These are phyloP conservation scores for Clarireedia monteithiana DNA, from an alignment of 2,329 filamentous ascomycete genomes.

Conservation along the genomic window DNA sequence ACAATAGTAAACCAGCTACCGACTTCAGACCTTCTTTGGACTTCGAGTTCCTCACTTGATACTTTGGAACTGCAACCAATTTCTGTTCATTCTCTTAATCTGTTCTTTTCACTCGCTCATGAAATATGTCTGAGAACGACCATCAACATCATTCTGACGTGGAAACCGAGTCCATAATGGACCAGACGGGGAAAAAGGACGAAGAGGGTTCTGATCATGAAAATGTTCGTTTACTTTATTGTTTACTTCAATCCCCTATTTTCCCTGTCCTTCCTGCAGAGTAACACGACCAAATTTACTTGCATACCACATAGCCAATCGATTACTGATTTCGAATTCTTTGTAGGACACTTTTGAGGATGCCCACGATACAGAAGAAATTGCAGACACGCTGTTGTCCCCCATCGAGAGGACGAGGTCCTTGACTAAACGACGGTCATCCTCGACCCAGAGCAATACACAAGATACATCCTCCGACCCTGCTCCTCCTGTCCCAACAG, in stretches of 20 bases:
- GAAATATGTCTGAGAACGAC: not conserved
- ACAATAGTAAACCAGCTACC: too few relatives aligned
- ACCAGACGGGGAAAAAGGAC: not conserved
- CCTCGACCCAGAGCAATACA: slow-evolving; percentile 21
- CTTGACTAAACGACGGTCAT: slow-evolving; percentile 36
- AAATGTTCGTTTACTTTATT: not conserved
- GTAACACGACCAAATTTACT: slow-evolving; percentile 16
- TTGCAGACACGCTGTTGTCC: slow-evolving; percentile 14
- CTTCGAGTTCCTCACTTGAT: not conserved
- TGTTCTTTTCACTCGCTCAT: not conserved
- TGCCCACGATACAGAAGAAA: slow-evolving; percentile 50
- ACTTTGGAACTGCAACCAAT: not conserved
- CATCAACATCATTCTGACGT: not conserved
- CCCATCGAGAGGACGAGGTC: slow-evolving; percentile 24
- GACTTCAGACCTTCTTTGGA: too few relatives aligned
- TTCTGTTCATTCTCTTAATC: not conserved
- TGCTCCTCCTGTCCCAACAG: slow-evolving; percentile 16
- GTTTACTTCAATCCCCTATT: slow-evolving; percentile 1
- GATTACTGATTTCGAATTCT: slow-evolving; percentile 9
- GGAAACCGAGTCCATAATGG: not conserved
- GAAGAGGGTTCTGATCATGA: not conserved
- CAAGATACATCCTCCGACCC: slow-evolving; percentile 25
- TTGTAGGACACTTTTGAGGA: slow-evolving; percentile 74
- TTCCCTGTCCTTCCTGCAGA: slow-evolving; percentile 6
- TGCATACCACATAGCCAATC: slow-evolving; percentile 7